Evolutionary conservation across 345 rosid genomes (phyloP), one percentile per base, ranked within the genome.

Genomic region (Alliaria petiolata): DNA sequence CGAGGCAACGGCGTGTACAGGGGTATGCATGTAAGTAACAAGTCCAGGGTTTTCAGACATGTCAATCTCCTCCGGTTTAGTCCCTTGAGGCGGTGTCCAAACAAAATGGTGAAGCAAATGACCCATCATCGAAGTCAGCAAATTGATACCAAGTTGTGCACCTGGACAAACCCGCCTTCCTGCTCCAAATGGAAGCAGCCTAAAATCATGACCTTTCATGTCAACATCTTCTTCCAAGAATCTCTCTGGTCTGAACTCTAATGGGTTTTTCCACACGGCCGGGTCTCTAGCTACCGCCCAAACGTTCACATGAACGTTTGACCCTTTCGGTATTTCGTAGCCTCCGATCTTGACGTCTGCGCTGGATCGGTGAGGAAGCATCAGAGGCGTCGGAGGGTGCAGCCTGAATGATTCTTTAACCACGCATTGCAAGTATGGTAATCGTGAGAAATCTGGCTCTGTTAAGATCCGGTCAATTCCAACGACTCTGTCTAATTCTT

Each of bases 241-340:
- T 65, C 96, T 73, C 84, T 93, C 97, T 0, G 96, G 97, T 46
- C 90, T 65, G 73, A 90, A 93, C 82, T 85, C 93, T 0, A 80
- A 64, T 0, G 98, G 95, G 58, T 81, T 70, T 69, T 85, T 84
- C 97, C 98, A 93, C 4, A 81, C 76, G 0, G 84, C 71, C 0
- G 97, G 96, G 60, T 93, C 98, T 22, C 91, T 91, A 54, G 92
- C 96, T 0, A 93, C 80, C 0, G 96, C 97, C 95, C 96, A 88
- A 1, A 89, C 96, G 14, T 93, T 93, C 13, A 93, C 92, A 13
- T 86, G 91, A 3, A 91, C 88, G 59, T 79, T 86, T 36, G 98
- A 87, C 13, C 95, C 96, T 77, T 86, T 89, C 0, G 98, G 98
- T 22, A 93, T 71, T 58, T 93, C 95, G 26, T 93, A 93, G 64